A percentile compares a stretch with the other conserved stretches of the same genome.
Evolutionary conservation across 2,329 filamentous ascomycete genomes (phyloP).

Genomic region (Capronia americana): DNA sequence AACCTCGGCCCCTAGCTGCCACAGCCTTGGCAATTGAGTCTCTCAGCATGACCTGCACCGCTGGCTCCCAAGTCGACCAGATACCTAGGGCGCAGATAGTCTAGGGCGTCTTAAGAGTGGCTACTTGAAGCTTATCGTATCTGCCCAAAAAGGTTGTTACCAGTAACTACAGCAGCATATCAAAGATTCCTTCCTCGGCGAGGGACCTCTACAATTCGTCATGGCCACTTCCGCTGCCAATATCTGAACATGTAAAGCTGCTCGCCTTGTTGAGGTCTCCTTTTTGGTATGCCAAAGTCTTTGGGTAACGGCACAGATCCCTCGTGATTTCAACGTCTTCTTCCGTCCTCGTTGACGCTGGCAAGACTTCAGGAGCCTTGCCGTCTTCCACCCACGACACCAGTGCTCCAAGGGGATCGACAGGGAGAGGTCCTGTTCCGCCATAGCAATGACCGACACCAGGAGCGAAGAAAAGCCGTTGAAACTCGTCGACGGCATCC

Average conservation of each 20-base stretch:
- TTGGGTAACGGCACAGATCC: slow-evolving; percentile 21
- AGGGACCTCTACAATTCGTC: background rate
- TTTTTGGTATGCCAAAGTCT: slow-evolving; percentile 13
- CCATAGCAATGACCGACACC: slow-evolving; percentile 29
- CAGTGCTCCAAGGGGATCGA: slow-evolving; percentile 20
- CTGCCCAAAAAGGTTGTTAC: background rate
- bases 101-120: background rate
- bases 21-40: background rate
- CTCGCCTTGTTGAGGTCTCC: slow-evolving; percentile 17
- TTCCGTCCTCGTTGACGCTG: slow-evolving; percentile 5
- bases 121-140: too few relatives aligned
- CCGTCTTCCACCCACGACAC: slow-evolving; percentile 25
- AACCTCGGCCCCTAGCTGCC: background rate
- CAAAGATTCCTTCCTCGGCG: background rate
- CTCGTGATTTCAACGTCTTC: slow-evolving; percentile 13
- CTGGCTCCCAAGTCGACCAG: background rate
- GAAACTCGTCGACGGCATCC: slow-evolving; percentile 27
- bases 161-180: background rate
- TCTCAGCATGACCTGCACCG: background rate
- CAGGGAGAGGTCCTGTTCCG: slow-evolving; percentile 23
- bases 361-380: slow-evolving; percentile 17
- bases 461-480: slow-evolving; percentile 30
- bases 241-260: slow-evolving; percentile 18
- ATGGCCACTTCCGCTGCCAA: background rate
- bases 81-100: background rate